Evolutionary conservation across 768 basidiomycete species (phyloP).

Genomic region (Dacryopinax spathularia): DNA sequence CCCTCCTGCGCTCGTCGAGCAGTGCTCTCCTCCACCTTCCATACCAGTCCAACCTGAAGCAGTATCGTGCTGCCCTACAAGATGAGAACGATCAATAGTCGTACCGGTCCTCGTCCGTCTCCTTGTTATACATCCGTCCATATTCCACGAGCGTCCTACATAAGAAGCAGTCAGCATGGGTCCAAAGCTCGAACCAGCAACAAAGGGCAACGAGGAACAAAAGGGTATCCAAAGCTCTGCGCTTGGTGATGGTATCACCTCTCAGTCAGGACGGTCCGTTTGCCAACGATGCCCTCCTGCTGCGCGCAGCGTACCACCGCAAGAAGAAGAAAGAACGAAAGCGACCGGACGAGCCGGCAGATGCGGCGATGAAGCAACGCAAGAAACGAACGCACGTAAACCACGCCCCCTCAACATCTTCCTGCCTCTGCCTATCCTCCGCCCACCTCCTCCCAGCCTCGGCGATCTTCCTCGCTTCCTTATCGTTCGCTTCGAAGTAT

Average conservation of each 20-base stretch:
- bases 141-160: not conserved
- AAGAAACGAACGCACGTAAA: not conserved
- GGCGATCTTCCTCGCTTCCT: not conserved
- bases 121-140: not conserved
- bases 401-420: not conserved
- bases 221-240: too few species aligned
- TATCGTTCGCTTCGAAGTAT: not conserved
- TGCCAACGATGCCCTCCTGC: too few species aligned
- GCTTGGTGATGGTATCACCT: too few species aligned
- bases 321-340: too few species aligned
- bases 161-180: too few species aligned
- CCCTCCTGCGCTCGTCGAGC: too few species aligned
- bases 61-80: too few species aligned
- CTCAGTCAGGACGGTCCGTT: not conserved
- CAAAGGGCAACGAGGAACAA: not conserved
- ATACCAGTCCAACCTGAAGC: too few species aligned
- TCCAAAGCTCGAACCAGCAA: not conserved
- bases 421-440: not conserved
- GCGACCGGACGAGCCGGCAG: too few species aligned
- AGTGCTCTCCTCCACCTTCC: too few species aligned
- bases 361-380: not conserved
- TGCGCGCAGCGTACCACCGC: too few species aligned
- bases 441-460: not conserved
- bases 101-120: not conserved
- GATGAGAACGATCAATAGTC: not conserved